Percentiles rank a stretch among this genome's conserved stretches.
Evolutionary conservation across 2,329 filamentous ascomycete genomes (phyloP).

Genomic region (Raffaelea arxii): DNA sequence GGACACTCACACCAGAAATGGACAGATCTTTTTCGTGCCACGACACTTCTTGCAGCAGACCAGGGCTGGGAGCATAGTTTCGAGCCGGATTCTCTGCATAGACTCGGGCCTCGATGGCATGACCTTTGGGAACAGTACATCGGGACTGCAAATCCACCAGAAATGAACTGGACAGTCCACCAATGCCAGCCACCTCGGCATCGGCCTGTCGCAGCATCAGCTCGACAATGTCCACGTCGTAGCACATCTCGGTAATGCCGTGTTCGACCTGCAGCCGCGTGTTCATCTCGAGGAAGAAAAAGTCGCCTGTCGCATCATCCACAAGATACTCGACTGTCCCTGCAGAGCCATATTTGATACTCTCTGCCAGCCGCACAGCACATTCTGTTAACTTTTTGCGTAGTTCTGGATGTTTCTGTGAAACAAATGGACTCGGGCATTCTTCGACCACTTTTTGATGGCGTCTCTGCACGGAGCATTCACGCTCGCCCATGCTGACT

Average conservation of each 20-base stretch:
- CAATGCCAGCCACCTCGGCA: conserved; percentile 14
- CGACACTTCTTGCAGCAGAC: conserved; percentile 45
- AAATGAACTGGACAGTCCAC: conserved; percentile 8
- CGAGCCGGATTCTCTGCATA: conserved; percentile 44
- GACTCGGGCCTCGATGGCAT: conserved; percentile 23
- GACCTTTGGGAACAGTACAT: neutral
- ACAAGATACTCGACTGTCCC: conserved; percentile 60
- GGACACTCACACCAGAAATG: conserved; percentile 22
- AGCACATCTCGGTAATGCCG: conserved; percentile 69
- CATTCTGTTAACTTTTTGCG: conserved; percentile 17
- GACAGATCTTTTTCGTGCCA: conserved; percentile 40
- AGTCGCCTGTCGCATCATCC: conserved; percentile 68
- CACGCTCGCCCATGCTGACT: conserved; percentile 53
- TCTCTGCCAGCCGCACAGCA: neutral
- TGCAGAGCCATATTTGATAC: conserved; percentile 20
- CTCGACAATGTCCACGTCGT: conserved; percentile 62
- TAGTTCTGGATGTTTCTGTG: conserved; percentile 18
- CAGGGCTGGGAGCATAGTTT: conserved; percentile 49
- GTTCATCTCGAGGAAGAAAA: conserved; percentile 75
- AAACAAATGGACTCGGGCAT: conserved; percentile 53
- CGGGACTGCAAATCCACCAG: neutral
- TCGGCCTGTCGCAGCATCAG: conserved; percentile 28
- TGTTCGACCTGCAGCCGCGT: conserved; percentile 85
- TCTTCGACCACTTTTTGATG: conserved; percentile 66
- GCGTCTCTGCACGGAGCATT: conserved; percentile 57